These are phyloP conservation scores for Arthroderma uncinatum DNA, from an alignment of 2,329 filamentous ascomycete genomes.

Conservation along the genomic window DNA sequence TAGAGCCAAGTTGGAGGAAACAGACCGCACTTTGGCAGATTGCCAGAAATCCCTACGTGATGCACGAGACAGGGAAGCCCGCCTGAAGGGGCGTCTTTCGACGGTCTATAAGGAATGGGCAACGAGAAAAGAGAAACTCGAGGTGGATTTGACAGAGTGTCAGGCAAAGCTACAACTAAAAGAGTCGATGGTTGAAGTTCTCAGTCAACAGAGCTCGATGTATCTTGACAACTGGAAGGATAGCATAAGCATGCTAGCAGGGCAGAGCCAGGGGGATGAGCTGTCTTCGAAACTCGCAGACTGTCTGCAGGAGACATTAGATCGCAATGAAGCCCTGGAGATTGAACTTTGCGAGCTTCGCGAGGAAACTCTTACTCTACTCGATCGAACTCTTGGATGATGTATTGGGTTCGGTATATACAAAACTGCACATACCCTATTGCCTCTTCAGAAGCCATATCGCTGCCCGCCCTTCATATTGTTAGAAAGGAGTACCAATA, in stretches of 20 bases:
- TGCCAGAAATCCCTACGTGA: background rate
- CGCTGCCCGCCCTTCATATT: no score
- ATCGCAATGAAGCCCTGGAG: slow-evolving; percentile 10
- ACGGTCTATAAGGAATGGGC: slow-evolving; percentile 1
- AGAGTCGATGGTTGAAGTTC: background rate
- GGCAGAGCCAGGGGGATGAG: background rate
- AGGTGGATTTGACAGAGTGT: background rate
- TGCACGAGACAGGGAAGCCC: background rate
- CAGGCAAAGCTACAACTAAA: background rate
- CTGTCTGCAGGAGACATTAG: slow-evolving; percentile 5
- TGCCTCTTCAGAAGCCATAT: no score
- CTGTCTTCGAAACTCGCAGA: slow-evolving; percentile 7
- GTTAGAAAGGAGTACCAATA: no score
- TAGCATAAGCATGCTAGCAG: background rate
- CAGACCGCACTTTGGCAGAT: background rate
- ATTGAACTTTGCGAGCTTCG: slow-evolving; percentile 1
- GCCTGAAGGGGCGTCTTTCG: background rate
- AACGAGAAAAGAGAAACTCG: slow-evolving; percentile 2
- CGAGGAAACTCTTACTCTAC: background rate
- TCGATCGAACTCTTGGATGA: background rate
- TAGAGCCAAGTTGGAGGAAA: background rate
- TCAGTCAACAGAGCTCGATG: background rate
- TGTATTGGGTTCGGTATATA: background rate
- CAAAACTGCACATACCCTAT: background rate
- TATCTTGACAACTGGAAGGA: slow-evolving; percentile 7